Evolutionary conservation across 2,329 filamentous ascomycete genomes (phyloP), one percentile per base, ranked within the genome.

Genomic region (Penicillium sp.): DNA sequence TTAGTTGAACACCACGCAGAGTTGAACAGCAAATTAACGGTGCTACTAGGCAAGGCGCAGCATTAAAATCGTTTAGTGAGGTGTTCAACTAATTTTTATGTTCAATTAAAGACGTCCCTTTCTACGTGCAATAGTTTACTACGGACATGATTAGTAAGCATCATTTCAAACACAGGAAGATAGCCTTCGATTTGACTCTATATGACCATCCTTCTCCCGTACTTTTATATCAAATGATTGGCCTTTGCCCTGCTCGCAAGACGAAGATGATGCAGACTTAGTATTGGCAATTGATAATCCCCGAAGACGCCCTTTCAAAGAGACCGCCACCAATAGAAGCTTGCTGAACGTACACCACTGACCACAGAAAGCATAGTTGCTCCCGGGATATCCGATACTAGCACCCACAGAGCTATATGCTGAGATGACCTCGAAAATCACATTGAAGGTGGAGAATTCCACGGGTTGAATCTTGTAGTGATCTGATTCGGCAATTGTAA

Each of bases 321-420:
- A 85, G 11, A 88, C 83, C 1, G 80, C 75, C 45, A 81, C 79
- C 55, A 88, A 69, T 14, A 86, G 77, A 27, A 88, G 65, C 72
- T 88, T 88, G 68, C 81, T 85, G 13, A 80, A 75, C 1, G 75
- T 74, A 49, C 81, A 79, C 77, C 82, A 83, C 0, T 78, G 79
- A 3, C 84, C 84, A 46, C 76, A 76, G 54, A 88, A 83, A 50
- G 82, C 84, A 65, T 81, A 84, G 46, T 79, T 78, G 54, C 80
- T 72, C 9, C 77, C 75, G 0, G 85, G 83, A 21, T 84, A 73
- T 1, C 85, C 85, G 3, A 83, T 78, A 26, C 80, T 83, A 23
- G 88, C 76, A 11, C 85, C 85, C 11, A 88, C 85, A 50, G 81
- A 84, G 11, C 84, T 85, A 64, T 88, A 88, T 3, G 71, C 77